Base-by-base conservation (phyloP, 108 stramenopile genomes). In the Cyclotella cryptica region DNA sequence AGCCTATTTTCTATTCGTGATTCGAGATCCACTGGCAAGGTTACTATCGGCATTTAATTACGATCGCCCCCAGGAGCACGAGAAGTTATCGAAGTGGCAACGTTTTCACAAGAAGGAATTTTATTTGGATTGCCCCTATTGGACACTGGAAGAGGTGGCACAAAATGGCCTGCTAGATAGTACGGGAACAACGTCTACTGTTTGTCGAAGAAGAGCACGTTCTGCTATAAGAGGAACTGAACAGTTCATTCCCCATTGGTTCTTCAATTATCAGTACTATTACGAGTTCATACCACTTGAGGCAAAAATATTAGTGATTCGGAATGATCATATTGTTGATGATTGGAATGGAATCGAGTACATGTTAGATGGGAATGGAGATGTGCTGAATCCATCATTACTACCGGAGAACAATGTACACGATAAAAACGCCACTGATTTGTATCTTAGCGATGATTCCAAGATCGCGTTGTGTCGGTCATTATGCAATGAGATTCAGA, bases 401-500 rank as follows among this genome's bases (percentile, higher is more conserved):
- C 55, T 79, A 27, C 83, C 83, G 24, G 68, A 47, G 15, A 74
- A 74, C 11, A 84, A 77, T 66, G 64, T 66, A 29, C 49, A 75
- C 24, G 54, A 57, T 17, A 76, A 81, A 41, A 81, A 71, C 19
- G 43, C 65, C 14, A 69, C 46, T 15, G 81, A 83, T 49, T 18
- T 79, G 35, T 83, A 74, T 58, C 72, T 75, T 9, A 69, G 71
- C 27, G 80, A 78, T 53, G 73, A 71, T 7, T 76, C 75, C 18
- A 82, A 74, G 55, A 54, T 74, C 27, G 69, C 46, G 13, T 49
- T 86, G 10, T 86, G 85, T 58, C 72, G 43, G 19, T 65, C 47
- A 26, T 55, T 86, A 3, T 86, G 85, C 66, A 78, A 83, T 49
- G 85, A 86, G 52, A 86, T 86, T 49, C 85, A 86, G 60, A 21